phyloP scores from a whole-genome alignment of 192 early-diverging fungal species.

The Glomus cerebriforme region DNA sequence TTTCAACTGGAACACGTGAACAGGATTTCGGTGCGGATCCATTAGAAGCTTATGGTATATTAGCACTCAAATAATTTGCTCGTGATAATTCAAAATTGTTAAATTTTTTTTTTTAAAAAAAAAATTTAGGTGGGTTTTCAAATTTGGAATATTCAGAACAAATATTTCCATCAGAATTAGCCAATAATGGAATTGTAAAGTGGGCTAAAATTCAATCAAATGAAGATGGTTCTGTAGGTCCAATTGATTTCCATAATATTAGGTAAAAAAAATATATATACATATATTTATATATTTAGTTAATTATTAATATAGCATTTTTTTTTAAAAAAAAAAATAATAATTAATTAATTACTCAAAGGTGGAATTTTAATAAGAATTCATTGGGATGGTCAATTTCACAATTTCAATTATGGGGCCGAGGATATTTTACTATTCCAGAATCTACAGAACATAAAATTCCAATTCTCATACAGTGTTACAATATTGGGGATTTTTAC shows the following conservation, averaged over 20 bases:
- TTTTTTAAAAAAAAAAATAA: background rate
- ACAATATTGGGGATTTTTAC: constrained; percentile 65
- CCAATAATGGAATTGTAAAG: constrained; percentile 53
- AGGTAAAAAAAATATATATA: constrained; percentile 40
- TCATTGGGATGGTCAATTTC: constrained; percentile 60
- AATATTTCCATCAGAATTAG: constrained; percentile 69
- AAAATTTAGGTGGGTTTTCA: constrained; percentile 61
- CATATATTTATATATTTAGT: too few relatives aligned
- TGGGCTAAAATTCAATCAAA: constrained; percentile 59
- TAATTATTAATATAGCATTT: too few relatives aligned
- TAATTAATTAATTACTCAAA: constrained; percentile 35
- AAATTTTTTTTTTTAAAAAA: background rate
- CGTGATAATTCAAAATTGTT: background rate
- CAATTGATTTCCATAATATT: constrained; percentile 47
- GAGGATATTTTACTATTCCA: constrained; percentile 37
- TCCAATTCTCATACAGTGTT: constrained; percentile 44
- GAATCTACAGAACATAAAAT: background rate
- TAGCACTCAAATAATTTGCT: background rate
- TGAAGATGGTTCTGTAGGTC: constrained; percentile 56
- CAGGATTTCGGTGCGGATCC: constrained; percentile 71
- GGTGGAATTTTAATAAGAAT: constrained; percentile 63
- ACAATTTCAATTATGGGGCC: constrained; percentile 55
- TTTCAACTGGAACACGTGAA: constrained; percentile 61
- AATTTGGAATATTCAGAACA: constrained; percentile 53
- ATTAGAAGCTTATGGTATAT: constrained; percentile 66